Base-by-base conservation (phyloP, 2,329 filamentous ascomycete genomes). In the Colletotrichum melonis region DNA sequence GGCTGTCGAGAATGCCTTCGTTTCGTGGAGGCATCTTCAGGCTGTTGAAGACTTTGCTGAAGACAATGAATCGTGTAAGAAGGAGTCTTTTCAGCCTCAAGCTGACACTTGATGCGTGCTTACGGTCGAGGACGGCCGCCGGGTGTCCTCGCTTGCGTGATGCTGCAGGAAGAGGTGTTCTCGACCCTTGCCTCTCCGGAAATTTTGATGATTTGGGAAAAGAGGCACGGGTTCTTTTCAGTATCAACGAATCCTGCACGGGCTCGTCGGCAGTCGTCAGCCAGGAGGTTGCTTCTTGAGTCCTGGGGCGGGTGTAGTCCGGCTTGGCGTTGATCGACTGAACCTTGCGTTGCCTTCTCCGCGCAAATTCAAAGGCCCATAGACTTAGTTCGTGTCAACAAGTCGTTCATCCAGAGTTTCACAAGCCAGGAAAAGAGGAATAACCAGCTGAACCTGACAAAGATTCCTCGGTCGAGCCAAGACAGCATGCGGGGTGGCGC, bases 1-100 rank as follows among this genome's bases (percentile, higher is more conserved):
- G 76, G 73, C 77, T 78, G 64, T 82, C 80, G 16, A 84, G 78
- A 9, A 83, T 77, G 35, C 80, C 80, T 8, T 79, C 78, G 67
- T 75, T 76, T 49, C 76, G 78, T 35, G 78, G 76, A 67, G 80
- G 71, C 81, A 83, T 84, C n/a, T 62, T 79, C 14, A 11, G 30
- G 30, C 12, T 42, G 4, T 28, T 14, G 57, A 54, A n/a, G 38
- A 8, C 16, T 42, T 9, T 19, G 28, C 22, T 54, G 32, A 22
- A 24, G 30, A 19, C 14, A 22, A 19, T 26, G 32, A 38, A 22
- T 9, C 22, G 14, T 62, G 46, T 8, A 30, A 71, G 56, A n/a
- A 30, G 6, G 11, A 14, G 8, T 8, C 8, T 9, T 24, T 32
- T 60, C 54, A 59, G 66, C 42, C 54, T 42, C 54, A 32, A 60